These are phyloP conservation scores for Penstemon barbatus DNA, from an alignment of 257 asterid species.

Conservation along the genomic window DNA sequence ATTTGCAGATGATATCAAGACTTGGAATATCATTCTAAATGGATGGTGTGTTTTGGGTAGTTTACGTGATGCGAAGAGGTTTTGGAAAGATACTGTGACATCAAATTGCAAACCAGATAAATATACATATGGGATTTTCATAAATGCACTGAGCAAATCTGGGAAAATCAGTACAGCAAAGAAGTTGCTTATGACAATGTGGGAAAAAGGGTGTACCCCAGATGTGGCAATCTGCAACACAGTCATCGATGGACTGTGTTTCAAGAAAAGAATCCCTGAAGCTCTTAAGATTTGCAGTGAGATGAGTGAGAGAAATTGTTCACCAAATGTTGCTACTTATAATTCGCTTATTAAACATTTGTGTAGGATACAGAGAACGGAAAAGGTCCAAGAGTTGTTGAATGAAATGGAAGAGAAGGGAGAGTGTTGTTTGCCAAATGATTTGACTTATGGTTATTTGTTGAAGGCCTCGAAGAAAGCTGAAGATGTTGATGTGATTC, in stretches of 20 bases:
- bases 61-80: constrained; percentile 73
- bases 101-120: constrained; percentile 62
- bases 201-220: constrained; percentile 64
- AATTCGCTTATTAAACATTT: constrained; percentile 68
- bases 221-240: constrained; percentile 72
- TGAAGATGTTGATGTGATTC: constrained; percentile 50
- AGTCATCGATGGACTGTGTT: constrained; percentile 78
- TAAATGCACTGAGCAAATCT: constrained; percentile 58
- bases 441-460: constrained; percentile 54
- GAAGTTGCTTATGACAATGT: constrained; percentile 65
- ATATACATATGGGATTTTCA: constrained; percentile 64
- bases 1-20: constrained; percentile 55
- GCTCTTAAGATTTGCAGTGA: constrained; percentile 56
- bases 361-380: constrained; percentile 68
- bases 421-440: constrained; percentile 50
- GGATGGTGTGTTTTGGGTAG: constrained; percentile 89
- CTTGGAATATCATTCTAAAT: constrained; percentile 72
- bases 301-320: constrained; percentile 53
- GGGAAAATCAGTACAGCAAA: constrained; percentile 64
- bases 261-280: constrained; percentile 84
- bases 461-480: constrained; percentile 48
- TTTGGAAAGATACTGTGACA: constrained; percentile 65
- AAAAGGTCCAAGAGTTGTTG: constrained; percentile 58
- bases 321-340: constrained; percentile 61
- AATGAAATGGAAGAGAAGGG: constrained; percentile 61